Percentiles rank a stretch among this genome's conserved stretches.
phyloP scores from a whole-genome alignment of 805 yeast genomes.

The Tetrapisispora phaffii region DNA sequence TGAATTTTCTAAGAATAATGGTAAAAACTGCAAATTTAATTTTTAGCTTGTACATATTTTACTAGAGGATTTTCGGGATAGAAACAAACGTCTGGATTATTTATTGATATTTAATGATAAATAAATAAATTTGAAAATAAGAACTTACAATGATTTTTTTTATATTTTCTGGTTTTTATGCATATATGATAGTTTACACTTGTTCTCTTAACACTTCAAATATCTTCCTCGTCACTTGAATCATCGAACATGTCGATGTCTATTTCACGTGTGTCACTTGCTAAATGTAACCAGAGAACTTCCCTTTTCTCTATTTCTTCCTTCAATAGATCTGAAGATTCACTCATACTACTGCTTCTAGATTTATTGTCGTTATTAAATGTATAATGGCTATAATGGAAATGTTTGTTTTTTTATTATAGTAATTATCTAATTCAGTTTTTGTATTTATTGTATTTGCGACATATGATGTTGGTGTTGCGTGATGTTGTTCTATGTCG shows the following conservation, averaged over 20 bases:
- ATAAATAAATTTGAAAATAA: not conserved
- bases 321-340: not conserved
- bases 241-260: constrained; percentile 25
- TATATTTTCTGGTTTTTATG: not conserved
- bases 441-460: constrained; percentile 1
- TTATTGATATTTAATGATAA: not conserved
- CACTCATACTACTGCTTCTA: constrained; percentile 4
- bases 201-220: not conserved
- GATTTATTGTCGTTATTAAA: constrained; percentile 3
- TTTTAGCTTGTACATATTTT: too few species aligned
- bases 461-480: not conserved
- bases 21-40: too few species aligned
- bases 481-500: not conserved
- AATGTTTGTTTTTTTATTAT: constrained; percentile 1
- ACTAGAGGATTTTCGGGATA: too few species aligned
- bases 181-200: not conserved
- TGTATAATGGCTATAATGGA: not conserved
- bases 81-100: too few species aligned
- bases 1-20: not conserved
- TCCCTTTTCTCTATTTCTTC: constrained; percentile 12
- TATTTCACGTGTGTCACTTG: constrained; percentile 3
- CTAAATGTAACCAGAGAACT: constrained; percentile 21
- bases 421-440: not conserved
- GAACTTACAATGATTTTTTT: not conserved
- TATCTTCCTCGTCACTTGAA: constrained; percentile 24